These are phyloP conservation scores for Pseudogymnoascus pannorum DNA, from an alignment of 2,329 filamentous ascomycete genomes.

Conservation along the genomic window DNA sequence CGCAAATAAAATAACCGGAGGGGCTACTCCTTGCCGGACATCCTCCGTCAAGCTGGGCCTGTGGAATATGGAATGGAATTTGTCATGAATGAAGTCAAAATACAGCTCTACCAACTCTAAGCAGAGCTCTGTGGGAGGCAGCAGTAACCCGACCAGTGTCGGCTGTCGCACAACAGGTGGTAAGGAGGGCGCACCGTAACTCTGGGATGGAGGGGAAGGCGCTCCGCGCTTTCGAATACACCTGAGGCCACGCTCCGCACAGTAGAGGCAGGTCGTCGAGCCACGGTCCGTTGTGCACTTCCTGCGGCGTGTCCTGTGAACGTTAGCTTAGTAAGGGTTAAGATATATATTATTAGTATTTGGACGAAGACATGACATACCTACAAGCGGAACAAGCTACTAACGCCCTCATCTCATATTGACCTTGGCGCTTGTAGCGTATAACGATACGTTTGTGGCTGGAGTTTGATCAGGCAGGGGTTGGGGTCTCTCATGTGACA, in stretches of 20 bases:
- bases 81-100: conserved; percentile 22
- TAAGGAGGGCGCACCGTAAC: neutral
- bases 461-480: neutral
- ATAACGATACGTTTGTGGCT: neutral
- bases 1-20: conserved; percentile 17
- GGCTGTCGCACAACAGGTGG: neutral
- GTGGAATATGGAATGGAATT: conserved; percentile 22
- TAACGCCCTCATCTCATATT: neutral
- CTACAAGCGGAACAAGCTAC: neutral
- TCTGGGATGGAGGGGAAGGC: neutral
- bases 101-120: conserved; percentile 19
- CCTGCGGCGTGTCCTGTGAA: neutral
- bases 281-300: neutral
- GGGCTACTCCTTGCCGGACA: conserved; percentile 12
- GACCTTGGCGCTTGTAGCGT: neutral
- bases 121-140: conserved; percentile 10
- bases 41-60: conserved; percentile 17
- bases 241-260: neutral
- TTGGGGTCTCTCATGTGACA: neutral
- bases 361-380: neutral
- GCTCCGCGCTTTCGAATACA: neutral
- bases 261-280: neutral
- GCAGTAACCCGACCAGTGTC: neutral
- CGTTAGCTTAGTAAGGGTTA: neutral
- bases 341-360: too few species aligned